Evolutionary conservation across 805 yeast genomes (phyloP).

Genomic region (Metschnikowia continentalis): DNA sequence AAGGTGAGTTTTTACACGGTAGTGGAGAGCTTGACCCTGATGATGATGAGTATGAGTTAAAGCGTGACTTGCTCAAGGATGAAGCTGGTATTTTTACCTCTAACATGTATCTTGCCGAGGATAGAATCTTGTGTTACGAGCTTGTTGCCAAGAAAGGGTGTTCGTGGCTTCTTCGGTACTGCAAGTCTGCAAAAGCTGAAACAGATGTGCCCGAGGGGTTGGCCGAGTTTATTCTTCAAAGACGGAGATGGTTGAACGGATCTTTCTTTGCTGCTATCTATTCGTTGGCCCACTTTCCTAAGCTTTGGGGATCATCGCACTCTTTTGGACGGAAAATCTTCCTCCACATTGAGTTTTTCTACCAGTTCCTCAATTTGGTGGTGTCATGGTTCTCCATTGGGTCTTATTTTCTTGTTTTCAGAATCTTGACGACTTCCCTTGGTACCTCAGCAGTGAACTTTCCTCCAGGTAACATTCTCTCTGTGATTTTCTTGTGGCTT

Average conservation of each 20-base stretch:
- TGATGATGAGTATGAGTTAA: constrained; percentile 37
- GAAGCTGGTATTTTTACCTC: constrained; percentile 79
- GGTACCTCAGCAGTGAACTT: constrained; percentile 33
- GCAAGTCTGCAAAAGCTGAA: constrained; percentile 60
- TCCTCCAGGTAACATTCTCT: constrained; percentile 46
- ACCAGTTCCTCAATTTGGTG: constrained; percentile 50
- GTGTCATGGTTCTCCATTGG: constrained; percentile 64
- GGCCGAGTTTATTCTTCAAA: constrained; percentile 59
- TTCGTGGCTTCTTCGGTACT: constrained; percentile 60
- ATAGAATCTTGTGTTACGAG: constrained; percentile 95
- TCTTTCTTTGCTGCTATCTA: constrained; percentile 64
- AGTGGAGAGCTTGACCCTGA: constrained; percentile 40
- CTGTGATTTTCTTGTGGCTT: constrained; percentile 51
- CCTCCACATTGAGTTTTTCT: constrained; percentile 52
- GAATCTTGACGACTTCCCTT: constrained; percentile 55
- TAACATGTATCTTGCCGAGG: constrained; percentile 96
- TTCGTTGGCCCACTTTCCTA: constrained; percentile 50
- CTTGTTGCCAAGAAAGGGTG: constrained; percentile 68
- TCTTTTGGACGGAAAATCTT: constrained; percentile 45
- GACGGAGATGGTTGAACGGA: constrained; percentile 69
- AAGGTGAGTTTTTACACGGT: constrained; percentile 81
- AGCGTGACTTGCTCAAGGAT: constrained; percentile 26
- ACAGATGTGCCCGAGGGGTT: constrained; percentile 64
- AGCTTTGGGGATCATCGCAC: constrained; percentile 54
- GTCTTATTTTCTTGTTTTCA: constrained; percentile 58